Evolutionary conservation across 2,329 filamentous ascomycete species (phyloP).

Genomic region (Ascochyta pisi): DNA sequence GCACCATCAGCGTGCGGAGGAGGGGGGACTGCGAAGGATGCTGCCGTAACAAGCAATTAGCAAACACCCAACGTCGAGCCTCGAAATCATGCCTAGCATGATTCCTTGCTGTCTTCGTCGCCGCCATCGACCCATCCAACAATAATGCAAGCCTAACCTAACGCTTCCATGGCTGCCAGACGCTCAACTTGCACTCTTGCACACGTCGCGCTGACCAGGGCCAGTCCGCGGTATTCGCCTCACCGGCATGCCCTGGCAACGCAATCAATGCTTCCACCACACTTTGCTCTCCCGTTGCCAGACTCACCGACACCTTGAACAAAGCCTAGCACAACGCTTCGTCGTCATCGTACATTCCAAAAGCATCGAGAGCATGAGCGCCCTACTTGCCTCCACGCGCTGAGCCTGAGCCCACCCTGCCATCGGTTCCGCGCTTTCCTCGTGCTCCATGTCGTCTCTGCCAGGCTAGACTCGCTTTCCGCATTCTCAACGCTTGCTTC

Average conservation of each 20-base stretch:
- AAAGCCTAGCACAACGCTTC: conserved; percentile 21
- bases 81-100: conserved; percentile 14
- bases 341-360: conserved; percentile 24
- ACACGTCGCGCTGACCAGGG: conserved; percentile 11
- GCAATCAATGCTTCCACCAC: conserved; percentile 23
- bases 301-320: conserved; percentile 40
- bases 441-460: conserved; percentile 31
- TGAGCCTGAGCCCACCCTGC: conserved; percentile 14
- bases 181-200: background rate
- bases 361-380: conserved; percentile 16
- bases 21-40: conserved; percentile 22
- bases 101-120: conserved; percentile 9
- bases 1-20: conserved; percentile 31
- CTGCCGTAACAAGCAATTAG: conserved; percentile 23
- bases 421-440: conserved; percentile 33
- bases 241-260: conserved; percentile 28
- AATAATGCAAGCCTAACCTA: conserved; percentile 15
- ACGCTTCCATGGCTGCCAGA: conserved; percentile 17
- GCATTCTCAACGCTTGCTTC: conserved; percentile 24
- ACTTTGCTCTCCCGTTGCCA: conserved; percentile 25
- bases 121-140: conserved; percentile 30
- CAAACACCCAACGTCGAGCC: conserved; percentile 23
- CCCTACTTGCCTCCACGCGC: conserved; percentile 35
- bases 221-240: conserved; percentile 26
- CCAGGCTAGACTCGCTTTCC: conserved; percentile 24